A percentile compares a stretch with the other conserved stretches of the same genome.
Conservation (phyloP, 164 flowering plant species). For the grape (Vitis vinifera) region ASM3070453v1 NC_081814.1:10366501-10367000, state of each 20-base stretch:
- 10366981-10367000: slow-evolving; percentile 79
- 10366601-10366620: not conserved
- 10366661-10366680: not conserved
- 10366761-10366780: no score
- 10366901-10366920: slow-evolving; percentile 77
- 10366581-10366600: not conserved
- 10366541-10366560: no score
- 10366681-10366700: not conserved
- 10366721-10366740: not conserved
- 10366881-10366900: slow-evolving; percentile 82
- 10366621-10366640: not conserved
- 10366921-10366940: slow-evolving; percentile 87
- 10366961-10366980: slow-evolving; percentile 89
- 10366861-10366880: slow-evolving; percentile 75
- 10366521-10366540: no score
- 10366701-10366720: not conserved
- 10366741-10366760: not conserved
- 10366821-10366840: slow-evolving; percentile 84
- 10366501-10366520: no score
- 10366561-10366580: no score
- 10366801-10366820: slow-evolving; percentile 74
- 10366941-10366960: slow-evolving; percentile 81
- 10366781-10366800: not conserved
- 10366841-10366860: slow-evolving; percentile 79
- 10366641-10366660: not conserved